phyloP scores from a whole-genome alignment of 148 eudicot species.

The Silene uniflora region DNA sequence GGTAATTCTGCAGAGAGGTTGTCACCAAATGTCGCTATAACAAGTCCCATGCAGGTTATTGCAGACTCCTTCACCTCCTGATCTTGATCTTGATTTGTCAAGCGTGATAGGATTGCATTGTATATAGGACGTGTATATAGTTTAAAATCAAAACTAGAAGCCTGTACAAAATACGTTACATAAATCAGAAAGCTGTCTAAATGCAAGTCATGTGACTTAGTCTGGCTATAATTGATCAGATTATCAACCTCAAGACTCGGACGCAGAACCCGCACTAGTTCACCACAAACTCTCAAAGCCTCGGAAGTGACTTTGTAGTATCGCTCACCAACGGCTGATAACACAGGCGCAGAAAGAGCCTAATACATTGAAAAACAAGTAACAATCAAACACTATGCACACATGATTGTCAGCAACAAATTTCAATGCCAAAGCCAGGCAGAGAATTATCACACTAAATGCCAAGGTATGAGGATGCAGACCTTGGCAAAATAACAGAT shows the following conservation, averaged over 20 bases:
- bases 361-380: conserved; percentile 22
- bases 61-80: conserved; percentile 99
- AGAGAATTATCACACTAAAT: too few species aligned
- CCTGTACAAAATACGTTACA: conserved; percentile 37
- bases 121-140: conserved; percentile 82
- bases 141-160: conserved; percentile 66
- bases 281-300: conserved; percentile 97
- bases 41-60: conserved; percentile 95
- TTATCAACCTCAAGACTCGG: conserved; percentile 70
- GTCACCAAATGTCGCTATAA: conserved; percentile 90
- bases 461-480: not conserved
- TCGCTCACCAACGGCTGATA: conserved; percentile 95
- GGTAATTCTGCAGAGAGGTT: conserved; percentile 70
- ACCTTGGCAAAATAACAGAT: not conserved
- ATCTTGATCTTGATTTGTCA: conserved; percentile 99
- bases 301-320: conserved; percentile 98
- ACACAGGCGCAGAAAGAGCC: conserved; percentile 87
- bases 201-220: not conserved
- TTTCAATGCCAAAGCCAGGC: not conserved
- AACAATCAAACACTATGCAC: conserved; percentile 3
- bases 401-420: not conserved
- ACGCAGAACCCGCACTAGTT: conserved; percentile 90
- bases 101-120: conserved; percentile 79
- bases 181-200: conserved; percentile 9
- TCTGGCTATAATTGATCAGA: conserved; percentile 4